These are phyloP conservation scores for Cenococcum geophilum DNA, from an alignment of 495 filamentous ascomycete genomes.

Conservation along the genomic window DNA sequence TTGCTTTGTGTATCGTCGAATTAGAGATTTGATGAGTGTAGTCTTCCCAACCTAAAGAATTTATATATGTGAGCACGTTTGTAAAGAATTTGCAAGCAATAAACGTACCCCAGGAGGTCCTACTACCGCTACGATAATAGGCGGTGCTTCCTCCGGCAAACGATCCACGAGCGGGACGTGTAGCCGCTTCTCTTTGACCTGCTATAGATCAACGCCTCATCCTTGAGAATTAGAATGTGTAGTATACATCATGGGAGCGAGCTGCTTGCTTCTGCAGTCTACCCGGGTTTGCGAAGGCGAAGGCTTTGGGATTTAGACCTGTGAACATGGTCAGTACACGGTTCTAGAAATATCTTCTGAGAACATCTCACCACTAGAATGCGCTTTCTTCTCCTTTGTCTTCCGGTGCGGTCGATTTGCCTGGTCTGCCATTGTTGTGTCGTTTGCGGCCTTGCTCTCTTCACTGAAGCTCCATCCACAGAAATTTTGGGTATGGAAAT, in stretches of 20 bases:
- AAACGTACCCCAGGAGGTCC: slow-evolving; percentile 74
- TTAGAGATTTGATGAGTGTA: slow-evolving; percentile 81
- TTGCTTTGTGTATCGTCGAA: slow-evolving; percentile 93
- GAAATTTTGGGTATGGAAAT: slow-evolving; percentile 4
- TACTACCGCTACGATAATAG: slow-evolving; percentile 83
- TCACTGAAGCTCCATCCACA: background rate
- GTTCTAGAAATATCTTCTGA: too few species aligned
- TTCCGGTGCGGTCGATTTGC: slow-evolving; percentile 79
- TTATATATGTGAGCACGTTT: slow-evolving; percentile 35
- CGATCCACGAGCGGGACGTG: slow-evolving; percentile 95
- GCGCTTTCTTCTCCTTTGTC: slow-evolving; percentile 86
- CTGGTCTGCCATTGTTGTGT: slow-evolving; percentile 65
- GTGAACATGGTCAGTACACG: background rate
- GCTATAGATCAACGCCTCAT: background rate
- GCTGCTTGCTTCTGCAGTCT: slow-evolving; percentile 77
- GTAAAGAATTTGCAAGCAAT: slow-evolving; percentile 28
- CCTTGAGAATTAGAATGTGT: background rate
- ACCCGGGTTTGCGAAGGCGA: slow-evolving; percentile 78
- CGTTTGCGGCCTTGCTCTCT: slow-evolving; percentile 5
- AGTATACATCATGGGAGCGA: slow-evolving; percentile 79
- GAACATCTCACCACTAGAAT: slow-evolving; percentile 38
- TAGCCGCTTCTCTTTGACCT: slow-evolving; percentile 90
- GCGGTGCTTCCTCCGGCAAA: slow-evolving; percentile 91
- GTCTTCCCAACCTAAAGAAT: slow-evolving; percentile 50
- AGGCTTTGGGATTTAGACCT: slow-evolving; percentile 88